Conservation (phyloP, 176 grass and related monocot species). For the Raddia guianensis region DNA sequence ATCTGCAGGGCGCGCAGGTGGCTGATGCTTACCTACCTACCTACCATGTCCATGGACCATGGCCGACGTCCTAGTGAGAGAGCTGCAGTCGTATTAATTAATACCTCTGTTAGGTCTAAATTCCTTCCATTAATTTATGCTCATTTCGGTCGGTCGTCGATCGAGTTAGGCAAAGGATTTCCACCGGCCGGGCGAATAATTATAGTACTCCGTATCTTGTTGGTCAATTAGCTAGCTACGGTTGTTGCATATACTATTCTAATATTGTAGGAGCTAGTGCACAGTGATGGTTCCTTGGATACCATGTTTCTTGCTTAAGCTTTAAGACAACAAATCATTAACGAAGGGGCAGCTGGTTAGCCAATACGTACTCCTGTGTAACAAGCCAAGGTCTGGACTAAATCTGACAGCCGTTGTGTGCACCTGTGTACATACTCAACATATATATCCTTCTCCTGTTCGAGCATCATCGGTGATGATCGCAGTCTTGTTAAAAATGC, state of each 20-base stretch:
- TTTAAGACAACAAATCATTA: neutral
- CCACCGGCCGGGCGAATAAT: neutral
- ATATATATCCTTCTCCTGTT: no score
- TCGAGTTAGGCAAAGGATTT: conserved; percentile 4
- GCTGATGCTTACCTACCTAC: neutral
- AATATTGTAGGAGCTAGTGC: neutral
- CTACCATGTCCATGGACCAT: neutral
- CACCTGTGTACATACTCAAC: no score
- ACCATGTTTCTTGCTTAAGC: neutral
- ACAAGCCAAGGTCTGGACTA: no score
- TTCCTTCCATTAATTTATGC: neutral
- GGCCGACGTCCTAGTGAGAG: neutral
- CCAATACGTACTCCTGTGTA: no score
- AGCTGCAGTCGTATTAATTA: conserved; percentile 1
- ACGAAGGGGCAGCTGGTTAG: neutral
- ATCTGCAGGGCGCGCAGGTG: neutral
- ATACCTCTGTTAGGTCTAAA: neutral
- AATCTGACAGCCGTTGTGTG: no score
- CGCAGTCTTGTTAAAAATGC: neutral
- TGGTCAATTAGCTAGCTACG: neutral
- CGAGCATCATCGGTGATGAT: neutral
- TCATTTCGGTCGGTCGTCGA: neutral
- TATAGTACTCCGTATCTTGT: neutral
- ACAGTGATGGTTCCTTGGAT: conserved; percentile 6
- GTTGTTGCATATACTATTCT: neutral